These are phyloP conservation scores for Hypoxylon sp. DNA, from an alignment of 2,329 filamentous ascomycete species.

Conservation along the genomic window DNA sequence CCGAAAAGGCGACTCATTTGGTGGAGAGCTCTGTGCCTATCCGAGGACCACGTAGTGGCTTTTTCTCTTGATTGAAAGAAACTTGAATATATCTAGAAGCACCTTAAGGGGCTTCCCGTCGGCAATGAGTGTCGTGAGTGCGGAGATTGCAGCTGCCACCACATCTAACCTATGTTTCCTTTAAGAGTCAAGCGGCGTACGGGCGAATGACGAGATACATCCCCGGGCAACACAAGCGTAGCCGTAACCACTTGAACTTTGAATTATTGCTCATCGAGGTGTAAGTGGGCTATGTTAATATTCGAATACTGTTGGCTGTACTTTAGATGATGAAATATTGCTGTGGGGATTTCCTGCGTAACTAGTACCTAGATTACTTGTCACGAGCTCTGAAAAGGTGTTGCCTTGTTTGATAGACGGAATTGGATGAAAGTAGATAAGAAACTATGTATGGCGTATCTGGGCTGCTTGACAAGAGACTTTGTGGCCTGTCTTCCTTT, in stretches of 20 bases:
- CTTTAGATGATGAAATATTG: conserved; percentile 36
- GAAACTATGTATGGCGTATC: conserved; percentile 30
- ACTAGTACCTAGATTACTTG: conserved; percentile 19
- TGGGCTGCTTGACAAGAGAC: conserved; percentile 27
- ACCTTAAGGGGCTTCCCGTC: conserved; percentile 45
- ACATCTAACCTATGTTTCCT: conserved; percentile 56
- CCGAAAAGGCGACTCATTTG: conserved; percentile 51
- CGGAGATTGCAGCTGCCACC: conserved; percentile 60
- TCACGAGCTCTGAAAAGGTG: conserved; percentile 30
- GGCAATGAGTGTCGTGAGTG: conserved; percentile 53
- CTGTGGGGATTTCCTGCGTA: conserved; percentile 29
- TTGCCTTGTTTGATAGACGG: conserved; percentile 29
- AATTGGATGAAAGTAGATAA: conserved; percentile 33
- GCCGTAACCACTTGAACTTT: conserved; percentile 41
- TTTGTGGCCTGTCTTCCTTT: conserved; percentile 13
- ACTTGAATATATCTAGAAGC: conserved; percentile 61
- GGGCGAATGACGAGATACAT: conserved; percentile 57
- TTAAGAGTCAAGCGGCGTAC: conserved; percentile 58
- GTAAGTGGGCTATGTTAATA: conserved; percentile 28
- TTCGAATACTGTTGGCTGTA: conserved; percentile 8
- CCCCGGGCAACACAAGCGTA: conserved; percentile 56
- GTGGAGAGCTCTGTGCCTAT: conserved; percentile 57
- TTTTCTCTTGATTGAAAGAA: conserved; percentile 49
- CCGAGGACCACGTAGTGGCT: conserved; percentile 51
- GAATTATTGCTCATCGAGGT: conserved; percentile 38